A percentile compares a stretch with the other conserved stretches of the same genome.
Conservation (phyloP, 1,284 basidiomycete species). For the Sporisorium sorghi region DNA sequence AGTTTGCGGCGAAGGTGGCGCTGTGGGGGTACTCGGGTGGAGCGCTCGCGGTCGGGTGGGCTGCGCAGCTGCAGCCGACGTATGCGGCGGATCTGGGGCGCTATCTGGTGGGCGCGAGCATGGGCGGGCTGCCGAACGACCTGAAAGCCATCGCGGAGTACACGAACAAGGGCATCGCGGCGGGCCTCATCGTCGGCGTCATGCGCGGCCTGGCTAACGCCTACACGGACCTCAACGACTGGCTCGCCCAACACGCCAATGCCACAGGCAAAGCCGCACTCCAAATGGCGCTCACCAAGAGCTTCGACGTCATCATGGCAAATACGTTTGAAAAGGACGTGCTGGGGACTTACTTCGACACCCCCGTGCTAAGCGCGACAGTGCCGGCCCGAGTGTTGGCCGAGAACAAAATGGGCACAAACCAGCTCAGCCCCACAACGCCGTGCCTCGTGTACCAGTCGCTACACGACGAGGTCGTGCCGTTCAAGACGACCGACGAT, state of each 20-base stretch:
- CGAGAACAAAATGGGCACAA: constrained; percentile 47
- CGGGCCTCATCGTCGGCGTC: constrained; percentile 55
- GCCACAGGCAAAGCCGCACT: constrained; percentile 33
- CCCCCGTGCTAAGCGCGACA: constrained; percentile 6
- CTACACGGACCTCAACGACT: constrained; percentile 50
- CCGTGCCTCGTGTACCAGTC: constrained; percentile 62
- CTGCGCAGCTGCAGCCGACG: constrained; percentile 47
- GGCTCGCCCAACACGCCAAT: constrained; percentile 49
- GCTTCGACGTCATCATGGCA: constrained; percentile 48
- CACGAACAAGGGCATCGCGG: constrained; percentile 42
- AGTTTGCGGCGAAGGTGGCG: constrained; percentile 37
- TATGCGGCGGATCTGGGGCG: constrained; percentile 56
- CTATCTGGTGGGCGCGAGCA: constrained; percentile 53
- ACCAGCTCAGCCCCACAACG: constrained; percentile 22
- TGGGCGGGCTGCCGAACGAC: constrained; percentile 61
- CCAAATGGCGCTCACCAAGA: constrained; percentile 24
- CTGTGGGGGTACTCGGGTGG: constrained; percentile 66
- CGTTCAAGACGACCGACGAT: constrained; percentile 44
- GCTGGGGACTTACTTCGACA: constrained; percentile 51
- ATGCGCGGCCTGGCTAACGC: constrained; percentile 56
- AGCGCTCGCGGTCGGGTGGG: constrained; percentile 64
- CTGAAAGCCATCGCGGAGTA: constrained; percentile 43
- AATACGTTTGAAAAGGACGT: constrained; percentile 20
- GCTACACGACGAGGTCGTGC: constrained; percentile 59
- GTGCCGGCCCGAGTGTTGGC: constrained; percentile 29